Evolutionary conservation across 345 rosid species (phyloP).

Genomic region (Linum lewisii): DNA sequence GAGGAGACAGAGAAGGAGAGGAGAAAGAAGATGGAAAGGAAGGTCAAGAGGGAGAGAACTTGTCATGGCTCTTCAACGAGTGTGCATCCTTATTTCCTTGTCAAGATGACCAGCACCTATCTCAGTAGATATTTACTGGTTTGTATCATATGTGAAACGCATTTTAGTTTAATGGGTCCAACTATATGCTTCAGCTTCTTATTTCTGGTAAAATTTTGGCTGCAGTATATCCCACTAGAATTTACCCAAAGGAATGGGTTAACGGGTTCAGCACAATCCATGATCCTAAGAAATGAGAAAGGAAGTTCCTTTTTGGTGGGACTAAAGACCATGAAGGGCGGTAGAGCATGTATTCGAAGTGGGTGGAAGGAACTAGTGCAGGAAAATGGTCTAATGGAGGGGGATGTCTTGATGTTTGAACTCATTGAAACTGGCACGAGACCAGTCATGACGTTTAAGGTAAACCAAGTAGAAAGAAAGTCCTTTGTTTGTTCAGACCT

Average conservation of each 20-base stretch:
- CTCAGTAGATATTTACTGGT: background rate
- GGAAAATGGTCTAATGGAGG: constrained; percentile 6
- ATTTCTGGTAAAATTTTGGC: background rate
- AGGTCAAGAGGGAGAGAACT: background rate
- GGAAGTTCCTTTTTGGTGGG: constrained; percentile 5
- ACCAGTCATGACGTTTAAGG: constrained; percentile 8
- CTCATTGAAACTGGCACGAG: constrained; percentile 4
- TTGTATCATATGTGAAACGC: background rate
- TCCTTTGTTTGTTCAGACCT: background rate
- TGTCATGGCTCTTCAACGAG: constrained; percentile 3
- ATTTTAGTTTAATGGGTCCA: background rate
- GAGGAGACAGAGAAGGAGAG: background rate
- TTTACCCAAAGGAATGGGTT: background rate
- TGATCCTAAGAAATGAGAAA: constrained; percentile 9
- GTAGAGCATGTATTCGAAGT: background rate
- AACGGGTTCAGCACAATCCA: background rate
- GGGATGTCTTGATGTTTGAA: constrained; percentile 8
- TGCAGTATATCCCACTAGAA: constrained; percentile 10
- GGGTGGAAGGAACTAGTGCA: constrained; percentile 5
- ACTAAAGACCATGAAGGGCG: background rate
- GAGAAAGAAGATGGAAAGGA: background rate
- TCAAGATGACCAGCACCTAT: background rate
- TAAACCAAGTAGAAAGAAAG: background rate
- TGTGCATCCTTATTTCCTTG: background rate
- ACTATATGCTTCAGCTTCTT: background rate